Evolutionary conservation across 2,329 filamentous ascomycete species (phyloP), one percentile per base, ranked within the genome.

Genomic region (Dothideomycetes sp.): DNA sequence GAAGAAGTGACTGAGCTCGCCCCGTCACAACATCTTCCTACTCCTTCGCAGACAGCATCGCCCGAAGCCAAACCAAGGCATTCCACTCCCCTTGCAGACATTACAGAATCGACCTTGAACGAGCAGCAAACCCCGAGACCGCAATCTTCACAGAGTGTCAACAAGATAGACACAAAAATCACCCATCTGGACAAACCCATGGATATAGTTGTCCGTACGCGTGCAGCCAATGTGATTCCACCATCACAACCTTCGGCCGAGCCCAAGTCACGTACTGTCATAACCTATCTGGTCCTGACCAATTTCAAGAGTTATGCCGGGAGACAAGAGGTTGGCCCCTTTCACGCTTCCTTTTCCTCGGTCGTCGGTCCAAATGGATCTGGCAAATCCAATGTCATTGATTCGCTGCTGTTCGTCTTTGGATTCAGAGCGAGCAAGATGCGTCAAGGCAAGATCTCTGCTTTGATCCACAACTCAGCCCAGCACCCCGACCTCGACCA

Each of bases 301-400:
- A 98, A 98, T 62, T 98, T 98, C 76, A 98, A 98, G 68, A 96
- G 89, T 66, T 98, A 98, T 59, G 91, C 91, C 12, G 91, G 91
- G 3, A 73, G 84, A 45, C 91, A 98, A 60, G 82, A 94, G 63
- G 91, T 98, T 43, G 91, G 91, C 0, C 91, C 91, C 0, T 98
- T 98, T 59, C 91, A 98, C 59, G 75, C 85, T 2, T 98, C 91
- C 0, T 98, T 98, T 64, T 95, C 91, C 2, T 95, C 91, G 0
- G 91, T 98, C 2, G 91, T 98, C 8, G 93, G 91, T 1, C 91
- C 93, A 36, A 98, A 98, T 58, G 91, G 91, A 45, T 98, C 91
- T 8, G 91, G 91, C 43, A 98, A 98, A 60, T 96, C 91, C 16
- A 98, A 98, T 53, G 93, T 98, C 46, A 98, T 98, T 56, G 91